A percentile compares a stretch with the other conserved stretches of the same genome.
These are phyloP conservation scores for Fraxinus quadrangulata DNA, from an alignment of 257 asterid species.

Conservation along the genomic window DNA sequence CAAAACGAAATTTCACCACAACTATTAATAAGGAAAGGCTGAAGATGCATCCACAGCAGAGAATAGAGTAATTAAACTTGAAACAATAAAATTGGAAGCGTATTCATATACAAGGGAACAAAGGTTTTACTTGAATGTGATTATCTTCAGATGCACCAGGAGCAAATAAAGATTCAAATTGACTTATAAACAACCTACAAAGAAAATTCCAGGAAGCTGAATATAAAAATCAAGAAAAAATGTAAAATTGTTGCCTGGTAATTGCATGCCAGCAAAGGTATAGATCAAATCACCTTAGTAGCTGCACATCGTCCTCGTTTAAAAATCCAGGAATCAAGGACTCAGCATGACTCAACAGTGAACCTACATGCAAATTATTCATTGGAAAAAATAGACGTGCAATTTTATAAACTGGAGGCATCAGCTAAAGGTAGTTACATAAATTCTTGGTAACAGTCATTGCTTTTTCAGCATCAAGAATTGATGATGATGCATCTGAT, in stretches of 20 bases:
- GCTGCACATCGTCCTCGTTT: conserved; percentile 90
- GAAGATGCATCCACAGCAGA: conserved; percentile 10
- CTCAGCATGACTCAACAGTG: conserved; percentile 89
- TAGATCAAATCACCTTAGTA: conserved; percentile 63
- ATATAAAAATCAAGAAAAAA: conserved; percentile 7
- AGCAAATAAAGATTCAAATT: conserved; percentile 49
- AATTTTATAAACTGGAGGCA: conserved; percentile 19
- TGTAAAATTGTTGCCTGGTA: neutral
- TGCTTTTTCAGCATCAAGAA: conserved; percentile 54
- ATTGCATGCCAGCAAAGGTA: conserved; percentile 22
- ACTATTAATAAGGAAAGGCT: conserved; percentile 24
- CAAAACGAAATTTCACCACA: conserved; percentile 29
- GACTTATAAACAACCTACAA: conserved; percentile 73
- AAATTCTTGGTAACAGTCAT: conserved; percentile 61
- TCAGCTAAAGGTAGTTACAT: conserved; percentile 41
- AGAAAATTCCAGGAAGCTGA: conserved; percentile 20
- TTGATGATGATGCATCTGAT: conserved; percentile 45
- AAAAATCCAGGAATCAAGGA: conserved; percentile 78
- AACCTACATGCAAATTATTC: conserved; percentile 53
- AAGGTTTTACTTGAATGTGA: conserved; percentile 53
- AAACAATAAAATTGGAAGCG: conserved; percentile 13
- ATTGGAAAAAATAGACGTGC: conserved; percentile 26
- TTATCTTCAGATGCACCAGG: conserved; percentile 56
- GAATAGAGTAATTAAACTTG: conserved; percentile 2
- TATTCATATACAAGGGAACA: conserved; percentile 25